Evolutionary conservation across 2,329 filamentous ascomycete genomes (phyloP), one percentile per base, ranked within the genome.

Genomic region (Pezicula radicicola): DNA sequence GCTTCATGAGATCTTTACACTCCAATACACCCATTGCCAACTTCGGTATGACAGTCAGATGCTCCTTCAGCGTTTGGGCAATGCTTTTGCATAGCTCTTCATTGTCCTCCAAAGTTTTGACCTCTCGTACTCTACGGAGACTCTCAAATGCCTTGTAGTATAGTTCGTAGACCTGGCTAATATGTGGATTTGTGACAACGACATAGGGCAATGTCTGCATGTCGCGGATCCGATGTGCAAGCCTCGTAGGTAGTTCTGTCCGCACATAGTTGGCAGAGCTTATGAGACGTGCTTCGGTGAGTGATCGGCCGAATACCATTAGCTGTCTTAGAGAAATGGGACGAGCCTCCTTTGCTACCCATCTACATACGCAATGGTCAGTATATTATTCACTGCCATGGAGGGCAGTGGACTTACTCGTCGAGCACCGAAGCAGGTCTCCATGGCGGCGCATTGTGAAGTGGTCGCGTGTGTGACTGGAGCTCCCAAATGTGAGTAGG

Each of bases 251-350:
- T 48, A 99, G 81, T 74, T 99, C 94, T 5, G 91, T 91, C 52
- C 94, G 88, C 48, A 97, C 92, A 76, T 99, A 99, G 72, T 99
- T 99, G 55, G 94, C 94, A 41, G 92, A 97, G 72, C 89, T 92
- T 61, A 99, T 83, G 55, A 99, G 79, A 52, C 95, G 87, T 48
- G 85, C 80, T 72, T 97, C 92, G 45, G 92, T 97, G 67, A 99
- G 75, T 19, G 92, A 95, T 45, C 94, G 87, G 28, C 94, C 94
- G 71, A 97, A 99, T 64, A 97, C 95, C 74, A 96, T 97, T 64
- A 99, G 81, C 72, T 97, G 94, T 53, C 94, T 88, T 63, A 99
- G 75, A 73, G 91, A 96, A 67, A 99, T 97, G n/a, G 94, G 94
- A 48, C 91, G 83, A 46, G 92, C 92, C 68, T 96, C 91, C 64